These are phyloP conservation scores for Lachnellula arida DNA, from an alignment of 2,329 filamentous ascomycete species.

Conservation along the genomic window DNA sequence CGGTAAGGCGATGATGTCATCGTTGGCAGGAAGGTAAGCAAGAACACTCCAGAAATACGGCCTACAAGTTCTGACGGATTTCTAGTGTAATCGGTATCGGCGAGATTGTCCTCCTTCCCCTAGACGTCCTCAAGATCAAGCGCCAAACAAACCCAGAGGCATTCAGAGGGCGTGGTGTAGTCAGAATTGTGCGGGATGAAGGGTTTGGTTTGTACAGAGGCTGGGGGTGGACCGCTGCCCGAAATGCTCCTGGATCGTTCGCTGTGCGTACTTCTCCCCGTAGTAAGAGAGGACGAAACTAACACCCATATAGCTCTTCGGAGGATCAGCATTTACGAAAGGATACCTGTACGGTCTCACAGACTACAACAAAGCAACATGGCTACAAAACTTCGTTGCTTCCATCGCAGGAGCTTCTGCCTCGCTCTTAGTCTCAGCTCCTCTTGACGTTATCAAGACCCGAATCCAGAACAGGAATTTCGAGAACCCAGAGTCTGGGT, in stretches of 20 bases:
- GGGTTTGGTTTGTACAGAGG: slow-evolving; percentile 94
- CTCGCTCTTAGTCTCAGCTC: slow-evolving; percentile 93
- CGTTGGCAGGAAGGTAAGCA: slow-evolving; percentile 78
- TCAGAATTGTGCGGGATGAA: slow-evolving; percentile 88
- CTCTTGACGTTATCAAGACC: slow-evolving; percentile 96
- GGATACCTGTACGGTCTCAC: slow-evolving; percentile 85
- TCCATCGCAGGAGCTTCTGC: slow-evolving; percentile 93
- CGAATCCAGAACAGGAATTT: slow-evolving; percentile 98
- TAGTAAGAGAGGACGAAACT: slow-evolving; percentile 20
- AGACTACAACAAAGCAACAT: slow-evolving; percentile 93
- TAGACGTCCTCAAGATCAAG: slow-evolving; percentile 99
- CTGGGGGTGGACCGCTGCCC: slow-evolving; percentile 94
- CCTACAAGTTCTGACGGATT: slow-evolving; percentile 5
- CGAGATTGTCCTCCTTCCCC: slow-evolving; percentile 89
- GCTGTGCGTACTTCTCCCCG: slow-evolving; percentile 58
- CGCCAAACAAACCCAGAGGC: slow-evolving; percentile 98
- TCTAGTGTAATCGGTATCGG: slow-evolving; percentile 87
- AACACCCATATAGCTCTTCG: slow-evolving; percentile 65
- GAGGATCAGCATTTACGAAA: slow-evolving; percentile 95
- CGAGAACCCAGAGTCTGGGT: slow-evolving; percentile 91
- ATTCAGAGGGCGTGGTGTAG: slow-evolving; percentile 86
- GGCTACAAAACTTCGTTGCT: slow-evolving; percentile 95
- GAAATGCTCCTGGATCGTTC: slow-evolving; percentile 95
- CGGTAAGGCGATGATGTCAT: slow-evolving; percentile 97
- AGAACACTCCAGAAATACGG: not conserved